Evolutionary conservation across 1,284 basidiomycete genomes (phyloP).

Genomic region (Termitomyces sp.): DNA sequence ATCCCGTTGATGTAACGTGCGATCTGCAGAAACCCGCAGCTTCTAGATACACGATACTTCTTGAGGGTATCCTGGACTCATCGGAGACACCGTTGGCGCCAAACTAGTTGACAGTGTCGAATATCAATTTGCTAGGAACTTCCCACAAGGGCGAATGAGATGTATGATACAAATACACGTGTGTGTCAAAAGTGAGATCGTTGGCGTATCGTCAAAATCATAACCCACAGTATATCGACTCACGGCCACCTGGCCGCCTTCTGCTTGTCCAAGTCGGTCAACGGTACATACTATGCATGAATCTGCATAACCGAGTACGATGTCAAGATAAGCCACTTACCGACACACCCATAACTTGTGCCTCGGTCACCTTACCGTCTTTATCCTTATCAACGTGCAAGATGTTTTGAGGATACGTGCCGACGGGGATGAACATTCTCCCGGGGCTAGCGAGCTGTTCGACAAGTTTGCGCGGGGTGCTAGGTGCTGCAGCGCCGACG

Average conservation of each 20-base stretch:
- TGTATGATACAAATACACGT: too few species aligned
- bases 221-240: background rate
- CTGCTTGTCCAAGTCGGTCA: constrained; percentile 13
- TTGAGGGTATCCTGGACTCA: too few species aligned
- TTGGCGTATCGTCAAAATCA: too few species aligned
- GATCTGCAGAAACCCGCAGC: too few species aligned
- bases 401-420: constrained; percentile 58
- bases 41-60: too few species aligned
- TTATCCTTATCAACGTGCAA: constrained; percentile 79
- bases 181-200: too few species aligned
- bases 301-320: background rate
- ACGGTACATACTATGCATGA: constrained; percentile 8
- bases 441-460: constrained; percentile 83
- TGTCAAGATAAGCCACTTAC: constrained; percentile 37
- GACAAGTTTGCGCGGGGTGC: constrained; percentile 68
- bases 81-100: too few species aligned
- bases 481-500: constrained; percentile 88
- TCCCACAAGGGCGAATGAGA: too few species aligned
- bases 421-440: constrained; percentile 92
- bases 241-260: background rate
- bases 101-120: too few species aligned
- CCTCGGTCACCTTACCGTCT: constrained; percentile 63
- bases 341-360: constrained; percentile 76
- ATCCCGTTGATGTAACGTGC: too few species aligned
- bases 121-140: too few species aligned